Evolutionary conservation across 345 rosid genomes (phyloP), one percentile per base, ranked within the genome.

Genomic region (Syzygium aromaticum): DNA sequence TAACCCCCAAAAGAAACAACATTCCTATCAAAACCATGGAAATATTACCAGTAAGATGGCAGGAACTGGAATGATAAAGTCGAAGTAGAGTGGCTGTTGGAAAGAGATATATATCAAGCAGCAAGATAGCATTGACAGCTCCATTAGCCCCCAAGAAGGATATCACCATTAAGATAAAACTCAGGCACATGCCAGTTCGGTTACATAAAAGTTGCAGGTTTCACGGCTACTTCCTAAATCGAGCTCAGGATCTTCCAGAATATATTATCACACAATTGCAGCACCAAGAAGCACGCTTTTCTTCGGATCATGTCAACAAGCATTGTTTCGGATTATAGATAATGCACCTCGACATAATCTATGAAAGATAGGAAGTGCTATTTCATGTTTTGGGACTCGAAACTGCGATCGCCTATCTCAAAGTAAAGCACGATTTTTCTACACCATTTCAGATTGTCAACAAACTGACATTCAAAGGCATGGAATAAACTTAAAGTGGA

Each of bases 111-210:
- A 97, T 97, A 84, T 93, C 93, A 19, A 97, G 98, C 91, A 96
- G 92, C 95, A 95, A 90, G 88, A 97, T 93, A 85, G 98, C 99
- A 89, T 94, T 94, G 85, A 97, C 98, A 46, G 98, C 98, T 84
- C 96, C 99, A 90, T 97, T 97, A n/a, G 98, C 97, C 4, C 98
- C 98, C 96, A 96, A 90, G 16, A 52, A 12, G 77, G 64, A 43
- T 84, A 28, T 49, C 86, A 85, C 78, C 5, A 46, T 43, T 49
- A 64, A 64, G 56, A 54, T 6, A 54, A 19, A 19, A 54, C 56
- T 54, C 56, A 7, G 6, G 56, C 16, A 19, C 22, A 16, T 19
- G 8, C 56, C 56, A 54, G 56, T 54, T 17, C 9, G 2, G 5
- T 54, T 6, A 54, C 22, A 54, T 7, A 54, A 54, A 54, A 22